Percentiles rank a stretch among this genome's conserved stretches.
phyloP scores from a whole-genome alignment of 805 yeast species.

The Ascoidea asiatica region DNA sequence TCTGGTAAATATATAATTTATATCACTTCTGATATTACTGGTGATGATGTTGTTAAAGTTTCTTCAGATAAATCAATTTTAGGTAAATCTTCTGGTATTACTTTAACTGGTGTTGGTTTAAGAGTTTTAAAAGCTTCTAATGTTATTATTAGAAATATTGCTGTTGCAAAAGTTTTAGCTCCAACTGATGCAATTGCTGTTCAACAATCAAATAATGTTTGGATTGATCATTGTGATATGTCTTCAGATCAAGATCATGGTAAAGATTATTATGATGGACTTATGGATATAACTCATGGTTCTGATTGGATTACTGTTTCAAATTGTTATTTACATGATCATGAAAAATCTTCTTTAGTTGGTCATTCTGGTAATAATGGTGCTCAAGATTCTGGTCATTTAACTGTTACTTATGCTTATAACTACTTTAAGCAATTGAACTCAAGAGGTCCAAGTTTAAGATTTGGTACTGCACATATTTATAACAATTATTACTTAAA shows the following conservation, averaged over 20 bases:
- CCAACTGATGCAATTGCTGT: background rate
- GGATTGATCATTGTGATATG: too few species aligned
- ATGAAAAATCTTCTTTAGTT: too few species aligned
- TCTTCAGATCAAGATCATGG: background rate
- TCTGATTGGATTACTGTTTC: too few species aligned
- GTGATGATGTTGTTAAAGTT: background rate
- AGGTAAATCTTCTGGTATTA: background rate
- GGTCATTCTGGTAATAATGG: too few species aligned
- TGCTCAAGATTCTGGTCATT: too few species aligned
- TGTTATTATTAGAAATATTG: background rate
- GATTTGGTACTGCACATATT: too few species aligned
- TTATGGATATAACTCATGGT: background rate
- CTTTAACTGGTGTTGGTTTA: background rate
- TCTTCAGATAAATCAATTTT: background rate
- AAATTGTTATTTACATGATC: too few species aligned
- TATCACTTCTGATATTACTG: background rate
- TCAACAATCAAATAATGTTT: background rate
- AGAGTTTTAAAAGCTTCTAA: background rate
- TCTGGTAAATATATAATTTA: background rate
- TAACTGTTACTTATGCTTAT: too few species aligned
- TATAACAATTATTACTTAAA: too few species aligned
- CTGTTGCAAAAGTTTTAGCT: background rate
- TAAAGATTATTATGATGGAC: conserved; percentile 1
- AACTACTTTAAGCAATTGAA: too few species aligned
- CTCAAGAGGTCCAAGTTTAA: too few species aligned